A percentile compares a stretch with the other conserved stretches of the same genome.
Evolutionary conservation across 176 grass and related monocot species (phyloP).

Genomic region (Oryza glumipatula): DNA sequence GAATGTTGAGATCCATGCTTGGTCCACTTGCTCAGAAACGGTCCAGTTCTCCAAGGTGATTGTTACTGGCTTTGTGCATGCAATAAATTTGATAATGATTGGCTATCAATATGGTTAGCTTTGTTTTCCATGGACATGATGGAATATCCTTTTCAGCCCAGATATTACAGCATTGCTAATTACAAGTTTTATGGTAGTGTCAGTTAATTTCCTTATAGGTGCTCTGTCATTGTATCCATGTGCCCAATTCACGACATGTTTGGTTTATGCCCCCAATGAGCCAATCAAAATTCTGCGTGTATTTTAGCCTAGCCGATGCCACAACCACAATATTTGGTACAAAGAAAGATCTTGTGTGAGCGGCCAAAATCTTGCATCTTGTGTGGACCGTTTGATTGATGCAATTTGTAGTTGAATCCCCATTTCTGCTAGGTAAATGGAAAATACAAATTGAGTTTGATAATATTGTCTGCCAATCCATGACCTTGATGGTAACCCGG

Average conservation of each 20-base stretch:
- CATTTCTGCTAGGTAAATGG: neutral
- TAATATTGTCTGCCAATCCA: neutral
- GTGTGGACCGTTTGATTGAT: neutral
- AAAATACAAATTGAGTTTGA: neutral
- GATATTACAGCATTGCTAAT: conserved; percentile 7
- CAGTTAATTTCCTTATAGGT: neutral
- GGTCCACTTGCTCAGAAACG: conserved; percentile 78
- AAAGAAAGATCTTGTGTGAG: neutral
- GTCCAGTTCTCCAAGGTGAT: conserved; percentile 85
- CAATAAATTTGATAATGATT: neutral
- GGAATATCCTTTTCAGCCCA: neutral
- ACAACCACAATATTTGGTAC: too few species aligned
- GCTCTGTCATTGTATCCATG: neutral
- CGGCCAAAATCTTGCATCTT: neutral
- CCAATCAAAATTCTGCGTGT: neutral
- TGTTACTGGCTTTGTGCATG: conserved; percentile 20
- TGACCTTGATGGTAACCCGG: neutral
- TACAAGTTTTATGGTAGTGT: conserved; percentile 12
- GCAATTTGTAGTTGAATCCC: neutral
- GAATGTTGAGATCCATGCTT: conserved; percentile 84
- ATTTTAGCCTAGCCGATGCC: neutral
- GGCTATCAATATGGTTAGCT: conserved; percentile 9
- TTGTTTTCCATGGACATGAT: conserved; percentile 33
- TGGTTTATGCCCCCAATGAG: neutral
- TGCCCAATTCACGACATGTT: neutral